phyloP scores from a whole-genome alignment of 1,139 yeast species.

The Zygosaccharomyces sapae region DNA sequence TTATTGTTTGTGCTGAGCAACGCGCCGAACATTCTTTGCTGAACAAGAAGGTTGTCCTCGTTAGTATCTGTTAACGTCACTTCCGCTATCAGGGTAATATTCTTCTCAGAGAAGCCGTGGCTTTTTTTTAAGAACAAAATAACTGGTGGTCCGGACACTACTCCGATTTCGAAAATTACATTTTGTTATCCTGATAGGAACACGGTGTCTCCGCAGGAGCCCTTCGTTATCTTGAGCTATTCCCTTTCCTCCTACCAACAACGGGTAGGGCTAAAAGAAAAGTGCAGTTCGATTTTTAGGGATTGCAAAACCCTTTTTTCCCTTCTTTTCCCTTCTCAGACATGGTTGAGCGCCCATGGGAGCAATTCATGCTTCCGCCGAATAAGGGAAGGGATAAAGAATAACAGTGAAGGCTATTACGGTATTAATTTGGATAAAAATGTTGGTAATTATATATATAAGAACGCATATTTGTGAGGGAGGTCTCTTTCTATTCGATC shows the following conservation, averaged over 20 bases:
- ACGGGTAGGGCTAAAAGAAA: background rate
- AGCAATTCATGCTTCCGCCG: background rate
- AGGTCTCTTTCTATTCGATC: no score
- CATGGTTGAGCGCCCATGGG: background rate
- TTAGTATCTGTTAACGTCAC: background rate
- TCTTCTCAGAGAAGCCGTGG: no score
- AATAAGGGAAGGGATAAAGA: background rate
- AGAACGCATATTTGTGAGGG: no score
- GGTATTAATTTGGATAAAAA: background rate
- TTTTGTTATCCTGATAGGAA: background rate
- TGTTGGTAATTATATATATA: background rate
- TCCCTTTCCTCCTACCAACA: background rate
- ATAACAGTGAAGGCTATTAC: no score
- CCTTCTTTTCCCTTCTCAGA: background rate
- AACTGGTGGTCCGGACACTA: background rate
- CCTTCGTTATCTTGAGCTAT: background rate
- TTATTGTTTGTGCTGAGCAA: background rate
- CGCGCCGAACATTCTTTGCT: background rate
- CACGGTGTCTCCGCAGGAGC: background rate
- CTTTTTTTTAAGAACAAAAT: no score
- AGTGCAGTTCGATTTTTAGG: conserved; percentile 3
- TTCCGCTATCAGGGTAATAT: background rate
- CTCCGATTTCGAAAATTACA: background rate
- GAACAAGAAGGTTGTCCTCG: background rate
- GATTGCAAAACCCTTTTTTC: background rate